These are phyloP conservation scores for Pyrus communis DNA, from an alignment of 306 rosid species.

Conservation along the genomic window DNA sequence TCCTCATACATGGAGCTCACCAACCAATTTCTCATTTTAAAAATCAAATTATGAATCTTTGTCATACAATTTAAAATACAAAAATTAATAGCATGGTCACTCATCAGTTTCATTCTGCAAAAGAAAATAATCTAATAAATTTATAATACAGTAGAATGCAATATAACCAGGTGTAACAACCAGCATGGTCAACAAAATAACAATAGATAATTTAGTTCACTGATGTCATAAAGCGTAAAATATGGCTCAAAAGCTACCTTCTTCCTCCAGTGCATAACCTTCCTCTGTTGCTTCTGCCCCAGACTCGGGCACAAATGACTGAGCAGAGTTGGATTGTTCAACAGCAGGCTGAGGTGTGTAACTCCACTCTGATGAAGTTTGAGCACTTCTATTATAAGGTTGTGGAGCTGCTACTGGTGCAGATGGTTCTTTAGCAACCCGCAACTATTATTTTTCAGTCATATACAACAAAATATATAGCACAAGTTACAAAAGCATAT, in stretches of 20 bases:
- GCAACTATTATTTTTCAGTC: slow-evolving; percentile 47
- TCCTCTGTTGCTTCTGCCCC: slow-evolving; percentile 60
- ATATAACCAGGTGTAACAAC: not conserved
- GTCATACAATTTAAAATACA: not conserved
- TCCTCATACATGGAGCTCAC: not conserved
- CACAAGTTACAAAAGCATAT: not conserved
- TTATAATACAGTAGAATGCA: not conserved
- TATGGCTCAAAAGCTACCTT: slow-evolving; percentile 49
- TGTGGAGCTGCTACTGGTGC: slow-evolving; percentile 34
- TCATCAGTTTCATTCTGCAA: not conserved
- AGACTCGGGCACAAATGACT: slow-evolving; percentile 36
- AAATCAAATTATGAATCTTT: not conserved
- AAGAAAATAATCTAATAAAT: not conserved
- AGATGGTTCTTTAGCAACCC: slow-evolving; percentile 56
- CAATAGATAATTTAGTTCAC: not conserved
- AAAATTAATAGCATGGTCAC: not conserved
- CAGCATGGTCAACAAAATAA: not conserved
- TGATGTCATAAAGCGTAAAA: not conserved
- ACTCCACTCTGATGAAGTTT: slow-evolving; percentile 55
- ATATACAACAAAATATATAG: not conserved
- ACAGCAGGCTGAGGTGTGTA: slow-evolving; percentile 54
- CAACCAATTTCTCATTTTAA: not conserved
- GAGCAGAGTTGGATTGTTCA: slow-evolving; percentile 50
- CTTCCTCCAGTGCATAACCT: slow-evolving; percentile 57
- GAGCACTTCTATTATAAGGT: slow-evolving; percentile 36